Base-by-base conservation (phyloP, 2,329 filamentous ascomycete species). In the Stachybotrys echinatus region DNA sequence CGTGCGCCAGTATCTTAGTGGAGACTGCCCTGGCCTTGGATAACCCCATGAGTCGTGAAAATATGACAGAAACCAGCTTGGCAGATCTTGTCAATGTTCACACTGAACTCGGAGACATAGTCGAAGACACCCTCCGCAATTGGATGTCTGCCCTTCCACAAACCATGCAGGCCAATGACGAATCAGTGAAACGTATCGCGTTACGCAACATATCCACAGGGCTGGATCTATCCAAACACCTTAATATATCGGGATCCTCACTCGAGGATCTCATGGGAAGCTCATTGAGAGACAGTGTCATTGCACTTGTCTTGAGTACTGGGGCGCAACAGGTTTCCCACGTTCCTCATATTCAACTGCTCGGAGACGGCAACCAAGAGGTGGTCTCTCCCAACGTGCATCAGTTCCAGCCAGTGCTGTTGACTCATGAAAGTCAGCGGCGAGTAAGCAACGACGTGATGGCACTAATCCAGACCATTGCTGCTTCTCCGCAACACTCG, bases 81-180 rank as follows among this genome's bases (percentile, higher is more conserved):
- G 75, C 74, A 23, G 77, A 84, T 53, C 71, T 95, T 22, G 72
- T 85, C 6, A 76, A 71, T 38, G 80, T 84, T 12, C 83, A 90
- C 57, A 69, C 77, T 2, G 72, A 79, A 45, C 74, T 92, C 2
- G 71, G 77, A 4, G 83, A 87, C 20, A 71, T 80, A 3, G 72
- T 92, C 22, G 88, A 89, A 58, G 79, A 77, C 23, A 86, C 81
- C 1, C 75, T 95, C 1, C 88, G 92, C 64, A 84, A 84, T 48
- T 96, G 92, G 91, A 79, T 92, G 21, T 81, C 83, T 3, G 85
- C 89, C 39, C 77, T 99, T 18, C 86, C 92, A 5, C 81, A 91
- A 17, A 69, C 89, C 14, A 92, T 96, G 83, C 89, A 92, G 64
- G 82, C 84, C 8, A 87, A 84, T 56, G 91, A 97, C 59, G 90